phyloP scores from a whole-genome alignment of 371 early-diverging fungal genomes.

The Mucor velutinosus region DNA sequence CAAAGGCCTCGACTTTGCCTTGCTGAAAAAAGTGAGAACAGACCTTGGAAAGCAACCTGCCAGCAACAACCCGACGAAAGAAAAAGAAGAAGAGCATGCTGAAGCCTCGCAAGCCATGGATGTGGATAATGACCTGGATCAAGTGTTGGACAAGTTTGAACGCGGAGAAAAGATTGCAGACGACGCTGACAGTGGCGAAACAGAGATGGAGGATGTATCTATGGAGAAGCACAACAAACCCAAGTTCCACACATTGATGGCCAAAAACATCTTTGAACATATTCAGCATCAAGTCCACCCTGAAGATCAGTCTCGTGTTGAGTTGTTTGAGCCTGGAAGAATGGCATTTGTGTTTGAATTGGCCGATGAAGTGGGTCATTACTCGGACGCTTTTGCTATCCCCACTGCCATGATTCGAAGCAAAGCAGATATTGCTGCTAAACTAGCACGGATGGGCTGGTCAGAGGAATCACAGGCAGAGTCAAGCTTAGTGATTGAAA shows the following conservation, averaged over 20 bases:
- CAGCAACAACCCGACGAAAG: constrained; percentile 7
- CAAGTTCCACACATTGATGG: constrained; percentile 31
- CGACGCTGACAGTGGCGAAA: background rate
- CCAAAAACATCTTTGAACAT: constrained; percentile 38
- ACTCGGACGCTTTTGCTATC: constrained; percentile 61
- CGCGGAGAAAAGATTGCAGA: constrained; percentile 17
- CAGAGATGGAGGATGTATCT: background rate
- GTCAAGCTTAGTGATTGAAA: constrained; percentile 71
- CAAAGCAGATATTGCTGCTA: constrained; percentile 58
- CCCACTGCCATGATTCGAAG: constrained; percentile 81
- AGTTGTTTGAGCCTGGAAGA: constrained; percentile 77
- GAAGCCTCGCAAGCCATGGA: background rate
- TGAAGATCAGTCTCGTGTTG: constrained; percentile 42
- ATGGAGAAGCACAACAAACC: constrained; percentile 10
- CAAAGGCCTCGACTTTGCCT: constrained; percentile 86
- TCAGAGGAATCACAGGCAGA: constrained; percentile 48
- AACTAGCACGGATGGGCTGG: constrained; percentile 21
- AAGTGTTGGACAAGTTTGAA: constrained; percentile 10
- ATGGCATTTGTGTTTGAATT: constrained; percentile 82
- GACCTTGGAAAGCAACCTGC: constrained; percentile 16
- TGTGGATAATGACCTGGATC: constrained; percentile 29
- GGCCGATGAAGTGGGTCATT: constrained; percentile 54
- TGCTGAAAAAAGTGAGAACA: constrained; percentile 69
- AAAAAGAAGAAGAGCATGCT: constrained; percentile 30
- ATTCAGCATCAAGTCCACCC: constrained; percentile 37